Evolutionary conservation across 108 stramenopile genomes (phyloP).

Genomic region (Skeletonema marinoi): DNA sequence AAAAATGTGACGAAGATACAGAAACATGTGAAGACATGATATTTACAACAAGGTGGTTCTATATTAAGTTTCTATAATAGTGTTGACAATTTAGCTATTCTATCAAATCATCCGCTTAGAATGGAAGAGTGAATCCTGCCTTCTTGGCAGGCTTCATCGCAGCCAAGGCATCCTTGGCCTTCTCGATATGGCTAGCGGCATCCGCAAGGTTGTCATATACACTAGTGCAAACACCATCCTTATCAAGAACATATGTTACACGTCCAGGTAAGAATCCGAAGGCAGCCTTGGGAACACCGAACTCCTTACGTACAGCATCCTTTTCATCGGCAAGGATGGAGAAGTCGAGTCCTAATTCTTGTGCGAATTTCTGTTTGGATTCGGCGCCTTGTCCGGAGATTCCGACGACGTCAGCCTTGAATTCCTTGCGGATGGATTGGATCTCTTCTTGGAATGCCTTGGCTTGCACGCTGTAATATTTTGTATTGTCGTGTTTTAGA

Average conservation of each 20-base stretch:
- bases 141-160: conserved; percentile 47
- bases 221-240: conserved; percentile 61
- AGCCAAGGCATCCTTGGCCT: conserved; percentile 65
- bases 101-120: conserved; percentile 3
- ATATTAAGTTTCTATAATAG: neutral
- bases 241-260: conserved; percentile 82
- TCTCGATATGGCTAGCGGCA: conserved; percentile 74
- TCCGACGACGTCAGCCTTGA: conserved; percentile 80
- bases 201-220: conserved; percentile 75
- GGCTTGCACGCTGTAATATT: conserved; percentile 51
- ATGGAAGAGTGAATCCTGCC: conserved; percentile 10
- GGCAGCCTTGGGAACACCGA: conserved; percentile 70
- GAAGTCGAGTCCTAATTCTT: conserved; percentile 71
- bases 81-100: neutral
- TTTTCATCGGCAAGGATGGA: conserved; percentile 81
- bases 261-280: conserved; percentile 81
- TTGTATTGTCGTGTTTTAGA: neutral
- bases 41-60: neutral
- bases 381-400: conserved; percentile 78
- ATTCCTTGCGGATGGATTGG: conserved; percentile 69
- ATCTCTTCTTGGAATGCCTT: conserved; percentile 68
- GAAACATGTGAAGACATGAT: neutral
- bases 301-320: conserved; percentile 66
- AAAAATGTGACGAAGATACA: no score
- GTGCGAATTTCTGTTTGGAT: conserved; percentile 81